Evolutionary conservation across 2,329 filamentous ascomycete genomes (phyloP).

Genomic region (Stylonectria norvegica): DNA sequence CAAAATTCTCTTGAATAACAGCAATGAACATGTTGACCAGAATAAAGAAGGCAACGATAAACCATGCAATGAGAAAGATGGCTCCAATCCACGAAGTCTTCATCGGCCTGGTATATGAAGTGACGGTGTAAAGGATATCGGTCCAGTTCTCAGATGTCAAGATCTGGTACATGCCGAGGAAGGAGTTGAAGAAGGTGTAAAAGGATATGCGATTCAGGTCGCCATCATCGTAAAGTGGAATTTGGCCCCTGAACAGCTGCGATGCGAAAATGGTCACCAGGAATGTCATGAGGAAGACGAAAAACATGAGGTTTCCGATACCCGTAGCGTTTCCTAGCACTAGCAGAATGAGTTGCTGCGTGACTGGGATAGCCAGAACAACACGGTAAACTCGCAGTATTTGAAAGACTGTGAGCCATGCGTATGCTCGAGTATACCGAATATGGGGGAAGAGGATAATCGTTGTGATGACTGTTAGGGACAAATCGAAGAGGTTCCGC

Average conservation of each 20-base stretch:
- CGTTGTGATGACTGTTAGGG: conserved; percentile 74
- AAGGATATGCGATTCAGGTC: conserved; percentile 71
- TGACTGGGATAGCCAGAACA: conserved; percentile 84
- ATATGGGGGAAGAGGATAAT: conserved; percentile 85
- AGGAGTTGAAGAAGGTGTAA: conserved; percentile 88
- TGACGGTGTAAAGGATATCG: conserved; percentile 76
- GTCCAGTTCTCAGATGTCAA: conserved; percentile 98
- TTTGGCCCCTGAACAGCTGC: conserved; percentile 86
- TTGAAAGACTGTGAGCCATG: conserved; percentile 90
- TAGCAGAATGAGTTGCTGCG: conserved; percentile 77
- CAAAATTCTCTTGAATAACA: conserved; percentile 99
- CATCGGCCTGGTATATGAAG: conserved; percentile 59
- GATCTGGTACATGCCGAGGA: conserved; percentile 96
- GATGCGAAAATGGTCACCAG: conserved; percentile 89
- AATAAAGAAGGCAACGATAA: conserved; percentile 92
- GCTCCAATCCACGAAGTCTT: conserved; percentile 91
- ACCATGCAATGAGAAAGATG: conserved; percentile 90
- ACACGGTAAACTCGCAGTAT: conserved; percentile 89
- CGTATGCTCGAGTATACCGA: conserved; percentile 69
- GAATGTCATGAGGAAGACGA: conserved; percentile 94
- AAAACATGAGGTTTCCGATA: conserved; percentile 91
- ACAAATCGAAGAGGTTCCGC: conserved; percentile 76
- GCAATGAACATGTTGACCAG: conserved; percentile 99
- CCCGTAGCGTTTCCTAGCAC: conserved; percentile 89
- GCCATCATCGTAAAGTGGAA: conserved; percentile 63